Evolutionary conservation across 2,329 filamentous ascomycete species (phyloP).

Genomic region (Pseudocercospora ulei): DNA sequence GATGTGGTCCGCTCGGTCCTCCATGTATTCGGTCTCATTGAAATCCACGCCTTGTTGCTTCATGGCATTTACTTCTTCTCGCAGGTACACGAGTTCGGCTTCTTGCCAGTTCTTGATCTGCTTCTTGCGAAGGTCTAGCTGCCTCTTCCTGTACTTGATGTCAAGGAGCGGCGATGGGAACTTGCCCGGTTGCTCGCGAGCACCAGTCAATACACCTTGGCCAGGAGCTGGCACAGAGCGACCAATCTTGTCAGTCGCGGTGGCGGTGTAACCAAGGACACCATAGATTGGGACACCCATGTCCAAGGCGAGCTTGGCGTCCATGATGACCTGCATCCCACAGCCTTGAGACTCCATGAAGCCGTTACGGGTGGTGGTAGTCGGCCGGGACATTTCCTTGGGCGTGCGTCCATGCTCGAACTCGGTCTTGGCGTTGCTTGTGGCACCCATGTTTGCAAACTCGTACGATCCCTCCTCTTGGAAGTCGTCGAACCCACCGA

Average conservation of each 20-base stretch:
- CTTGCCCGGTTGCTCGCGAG: conserved; percentile 79
- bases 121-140: conserved; percentile 85
- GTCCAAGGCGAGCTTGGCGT: conserved; percentile 83
- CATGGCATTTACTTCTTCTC: conserved; percentile 86
- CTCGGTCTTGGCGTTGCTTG: conserved; percentile 94
- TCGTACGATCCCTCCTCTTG: conserved; percentile 98
- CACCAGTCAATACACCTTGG: conserved; percentile 91
- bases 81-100: conserved; percentile 81
- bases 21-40: conserved; percentile 72
- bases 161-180: conserved; percentile 93
- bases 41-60: conserved; percentile 66
- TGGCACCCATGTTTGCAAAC: conserved; percentile 99
- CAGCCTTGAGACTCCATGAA: conserved; percentile 99
- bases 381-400: conserved; percentile 93
- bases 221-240: conserved; percentile 93
- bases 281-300: conserved; percentile 99
- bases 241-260: conserved; percentile 97
- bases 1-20: conserved; percentile 77
- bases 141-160: conserved; percentile 92
- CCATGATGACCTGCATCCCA: conserved; percentile 98
- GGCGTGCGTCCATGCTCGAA: conserved; percentile 91
- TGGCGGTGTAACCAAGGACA: conserved; percentile 84
- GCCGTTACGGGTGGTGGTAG: conserved; percentile 89
- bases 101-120: conserved; percentile 97
- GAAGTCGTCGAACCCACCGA: conserved; percentile 98